These are phyloP conservation scores for Marchantia paleacea DNA, from an alignment of 225 moss, liverwort and hornwort genomes.

Conservation along the genomic window DNA sequence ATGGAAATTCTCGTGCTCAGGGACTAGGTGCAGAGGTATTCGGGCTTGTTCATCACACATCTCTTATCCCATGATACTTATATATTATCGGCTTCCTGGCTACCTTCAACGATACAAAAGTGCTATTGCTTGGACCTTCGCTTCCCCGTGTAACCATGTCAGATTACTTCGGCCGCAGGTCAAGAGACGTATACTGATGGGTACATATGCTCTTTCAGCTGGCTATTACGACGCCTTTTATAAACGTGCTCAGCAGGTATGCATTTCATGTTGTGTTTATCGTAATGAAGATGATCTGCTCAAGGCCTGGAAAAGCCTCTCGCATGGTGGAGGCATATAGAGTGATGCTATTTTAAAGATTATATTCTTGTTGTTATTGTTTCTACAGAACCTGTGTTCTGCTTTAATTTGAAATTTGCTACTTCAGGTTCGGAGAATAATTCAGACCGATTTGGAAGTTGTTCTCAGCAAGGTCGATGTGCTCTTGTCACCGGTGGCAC, in stretches of 20 bases:
- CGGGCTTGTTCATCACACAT: background rate
- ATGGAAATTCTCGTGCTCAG: constrained; percentile 71
- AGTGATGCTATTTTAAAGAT: background rate
- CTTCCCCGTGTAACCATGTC: background rate
- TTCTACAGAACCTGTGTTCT: too few relatives aligned
- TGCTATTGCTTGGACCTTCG: too few relatives aligned
- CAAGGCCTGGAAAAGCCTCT: background rate
- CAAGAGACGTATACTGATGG: constrained; percentile 94
- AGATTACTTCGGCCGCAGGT: constrained; percentile 45
- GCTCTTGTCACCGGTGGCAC: constrained; percentile 78
- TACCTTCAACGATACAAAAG: too few relatives aligned
- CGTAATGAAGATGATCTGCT: background rate
- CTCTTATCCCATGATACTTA: too few relatives aligned
- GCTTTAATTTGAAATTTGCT: background rate
- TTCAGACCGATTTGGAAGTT: constrained; percentile 70
- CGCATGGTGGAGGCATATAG: background rate
- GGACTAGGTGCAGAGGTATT: constrained; percentile 82
- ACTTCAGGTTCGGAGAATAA: constrained; percentile 68
- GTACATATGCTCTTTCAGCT: constrained; percentile 90
- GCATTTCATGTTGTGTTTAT: background rate
- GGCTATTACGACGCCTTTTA: constrained; percentile 97
- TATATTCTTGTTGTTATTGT: background rate
- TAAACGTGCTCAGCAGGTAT: constrained; percentile 93
- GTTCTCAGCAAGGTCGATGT: constrained; percentile 72
- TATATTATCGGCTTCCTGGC: background rate